Conservation (phyloP, 768 basidiomycete species). For the Mycena vitilis region DNA sequence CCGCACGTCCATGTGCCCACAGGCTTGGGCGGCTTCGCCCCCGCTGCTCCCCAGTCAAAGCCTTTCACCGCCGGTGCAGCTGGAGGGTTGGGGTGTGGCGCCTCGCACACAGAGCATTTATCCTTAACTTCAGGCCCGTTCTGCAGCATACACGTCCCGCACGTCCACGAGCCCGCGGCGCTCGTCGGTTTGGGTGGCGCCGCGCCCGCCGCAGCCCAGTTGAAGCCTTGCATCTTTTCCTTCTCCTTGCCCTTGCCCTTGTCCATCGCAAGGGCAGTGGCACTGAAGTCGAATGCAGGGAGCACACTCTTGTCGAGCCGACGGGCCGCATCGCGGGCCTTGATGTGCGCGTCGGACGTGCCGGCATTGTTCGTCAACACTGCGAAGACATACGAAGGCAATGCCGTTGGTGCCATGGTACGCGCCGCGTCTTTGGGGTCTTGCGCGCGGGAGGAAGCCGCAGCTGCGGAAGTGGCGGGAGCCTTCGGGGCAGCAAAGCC, state of each 20-base stretch:
- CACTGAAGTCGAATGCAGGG: slow-evolving; percentile 56
- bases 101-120: slow-evolving; percentile 66
- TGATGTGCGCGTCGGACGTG: slow-evolving; percentile 38
- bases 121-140: slow-evolving; percentile 58
- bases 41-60: slow-evolving; percentile 63
- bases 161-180: slow-evolving; percentile 62
- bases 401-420: slow-evolving; percentile 40
- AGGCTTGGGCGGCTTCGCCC: slow-evolving; percentile 48
- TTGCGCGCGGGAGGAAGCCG: not conserved
- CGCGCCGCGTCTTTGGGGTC: slow-evolving; percentile 49
- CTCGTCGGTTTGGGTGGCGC: slow-evolving; percentile 53
- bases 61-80: slow-evolving; percentile 39
- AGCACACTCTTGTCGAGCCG: slow-evolving; percentile 54
- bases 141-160: slow-evolving; percentile 61
- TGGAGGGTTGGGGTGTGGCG: slow-evolving; percentile 41
- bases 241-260: slow-evolving; percentile 33
- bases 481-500: slow-evolving; percentile 16
- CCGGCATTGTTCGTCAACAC: slow-evolving; percentile 38
- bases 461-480: not conserved
- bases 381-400: slow-evolving; percentile 54
- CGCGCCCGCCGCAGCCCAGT: slow-evolving; percentile 72
- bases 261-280: slow-evolving; percentile 16
- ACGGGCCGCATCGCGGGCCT: slow-evolving; percentile 52
- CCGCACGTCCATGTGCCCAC: slow-evolving; percentile 56
- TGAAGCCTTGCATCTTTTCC: slow-evolving; percentile 54